Evolutionary conservation across 805 yeast genomes (phyloP), one percentile per base, ranked within the genome.

Genomic region (Nakazawaea molendinolei): DNA sequence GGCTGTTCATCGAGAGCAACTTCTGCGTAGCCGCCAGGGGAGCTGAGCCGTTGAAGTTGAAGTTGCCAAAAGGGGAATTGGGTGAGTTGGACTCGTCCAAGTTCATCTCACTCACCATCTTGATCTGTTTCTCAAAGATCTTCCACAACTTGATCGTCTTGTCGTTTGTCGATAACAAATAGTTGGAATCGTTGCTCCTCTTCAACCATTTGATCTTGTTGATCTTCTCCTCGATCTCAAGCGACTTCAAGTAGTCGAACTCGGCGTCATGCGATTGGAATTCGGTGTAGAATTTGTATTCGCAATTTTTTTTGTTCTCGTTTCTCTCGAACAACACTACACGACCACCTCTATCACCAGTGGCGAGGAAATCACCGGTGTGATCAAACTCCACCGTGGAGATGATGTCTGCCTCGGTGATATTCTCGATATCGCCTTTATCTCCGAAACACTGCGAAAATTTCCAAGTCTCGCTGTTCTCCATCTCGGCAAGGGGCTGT

Each of bases 101-200:
- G 61, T 92, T 92, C 60, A 86, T 92, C 55, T 90, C 97, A 34
- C 89, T 74, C 16, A 92, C 98, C 56, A 92, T 74, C 60, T 86
- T 86, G 47, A 92, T 82, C 51, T 84, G 86, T 56, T 87, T 85
- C 58, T 89, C 97, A 65, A 79, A 82, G 31, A 92, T 74, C 60
- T 92, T 92, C 99, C 99, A 92, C 44, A 92, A 73, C 66, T 92
- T 92, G 55, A 92, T 87, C n/a, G 99, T 92, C 63, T 92, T 92
- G 65, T 92, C 98, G 59, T 92, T 92, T 22, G 99, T 87, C 22
- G 90, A 79, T 47, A 92, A 69, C 49, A 92, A 65, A 53, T 85
- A 86, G 53, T 89, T 90, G n/a, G 96, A 85, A 53, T 81, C 79
- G 61, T 87, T 90, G 34, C 82, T 79, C 44, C 94, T 77, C 49